phyloP scores from a whole-genome alignment of 805 yeast genomes.

The Wickerhamomyces silvicola region DNA sequence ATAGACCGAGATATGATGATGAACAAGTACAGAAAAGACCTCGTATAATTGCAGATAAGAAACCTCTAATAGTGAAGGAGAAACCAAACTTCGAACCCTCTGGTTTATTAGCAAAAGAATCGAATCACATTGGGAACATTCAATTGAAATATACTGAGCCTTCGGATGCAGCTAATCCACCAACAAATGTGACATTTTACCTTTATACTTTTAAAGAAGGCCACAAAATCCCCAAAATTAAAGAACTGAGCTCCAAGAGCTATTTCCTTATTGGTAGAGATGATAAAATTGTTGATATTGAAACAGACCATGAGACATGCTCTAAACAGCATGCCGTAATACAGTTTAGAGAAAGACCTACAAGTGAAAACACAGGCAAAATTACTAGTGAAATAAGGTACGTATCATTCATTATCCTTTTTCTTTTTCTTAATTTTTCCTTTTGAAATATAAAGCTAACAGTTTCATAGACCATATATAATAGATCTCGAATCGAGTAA shows the following conservation, averaged over 20 bases:
- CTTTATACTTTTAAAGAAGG: conserved; percentile 25
- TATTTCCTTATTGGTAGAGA: conserved; percentile 32
- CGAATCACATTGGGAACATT: conserved; percentile 28
- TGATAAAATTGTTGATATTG: conserved; percentile 29
- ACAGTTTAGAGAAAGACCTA: conserved; percentile 31
- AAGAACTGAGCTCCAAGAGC: conserved; percentile 22
- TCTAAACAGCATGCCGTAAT: conserved; percentile 45
- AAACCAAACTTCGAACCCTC: conserved; percentile 34
- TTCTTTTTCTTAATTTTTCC: conserved; percentile 1
- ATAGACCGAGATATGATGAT: no score
- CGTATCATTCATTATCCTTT: conserved; percentile 1
- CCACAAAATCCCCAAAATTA: conserved; percentile 19
- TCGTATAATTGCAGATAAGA: no score
- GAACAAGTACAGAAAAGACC: no score
- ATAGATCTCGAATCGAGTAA: conserved; percentile 43
- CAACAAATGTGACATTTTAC: conserved; percentile 20
- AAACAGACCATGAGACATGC: conserved; percentile 29
- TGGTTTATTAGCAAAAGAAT: conserved; percentile 36
- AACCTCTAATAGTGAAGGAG: no score
- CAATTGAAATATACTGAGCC: conserved; percentile 35
- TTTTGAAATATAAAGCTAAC: conserved; percentile 7
- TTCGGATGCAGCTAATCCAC: conserved; percentile 25
- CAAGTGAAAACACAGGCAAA: conserved; percentile 1
- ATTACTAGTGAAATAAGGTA: conserved; percentile 3
- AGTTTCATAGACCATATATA: conserved; percentile 28